phyloP scores from a whole-genome alignment of 129 eudicot species.

The Centella asiatica region DNA sequence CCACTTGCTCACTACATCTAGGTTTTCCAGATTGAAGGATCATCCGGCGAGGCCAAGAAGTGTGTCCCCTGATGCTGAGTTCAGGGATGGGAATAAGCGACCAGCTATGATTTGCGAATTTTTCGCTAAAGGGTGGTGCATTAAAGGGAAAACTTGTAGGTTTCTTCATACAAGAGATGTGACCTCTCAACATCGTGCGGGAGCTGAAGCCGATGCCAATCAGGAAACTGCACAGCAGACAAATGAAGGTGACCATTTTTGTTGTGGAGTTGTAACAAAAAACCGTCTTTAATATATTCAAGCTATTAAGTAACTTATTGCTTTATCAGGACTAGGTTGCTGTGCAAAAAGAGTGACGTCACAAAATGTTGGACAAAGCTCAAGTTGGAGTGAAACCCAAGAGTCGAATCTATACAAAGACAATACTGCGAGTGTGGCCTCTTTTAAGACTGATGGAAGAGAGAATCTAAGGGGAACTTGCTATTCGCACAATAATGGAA shows the following conservation, averaged over 20 bases:
- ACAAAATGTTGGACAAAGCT: constrained; percentile 20
- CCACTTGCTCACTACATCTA: constrained; percentile 29
- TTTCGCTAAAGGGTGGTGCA: constrained; percentile 95
- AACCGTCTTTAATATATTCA: background rate
- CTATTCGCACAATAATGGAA: constrained; percentile 10
- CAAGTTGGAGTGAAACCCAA: constrained; percentile 9
- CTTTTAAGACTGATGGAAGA: no score
- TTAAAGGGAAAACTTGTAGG: constrained; percentile 84
- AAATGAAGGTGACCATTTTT: constrained; percentile 33
- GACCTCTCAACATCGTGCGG: constrained; percentile 25
- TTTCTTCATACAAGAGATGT: constrained; percentile 56
- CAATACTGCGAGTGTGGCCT: constrained; percentile 12
- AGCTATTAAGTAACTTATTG: background rate
- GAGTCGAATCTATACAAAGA: constrained; percentile 20
- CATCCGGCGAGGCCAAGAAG: constrained; percentile 47
- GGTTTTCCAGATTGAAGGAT: constrained; percentile 55
- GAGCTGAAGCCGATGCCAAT: constrained; percentile 25
- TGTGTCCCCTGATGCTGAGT: constrained; percentile 42
- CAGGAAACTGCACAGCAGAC: constrained; percentile 25
- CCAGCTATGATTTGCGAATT: constrained; percentile 56
- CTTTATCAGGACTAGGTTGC: constrained; percentile 4
- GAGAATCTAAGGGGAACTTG: constrained; percentile 16
- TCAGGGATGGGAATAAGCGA: constrained; percentile 42
- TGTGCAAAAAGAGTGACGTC: constrained; percentile 18
- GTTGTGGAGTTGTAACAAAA: background rate